Evolutionary conservation across 768 basidiomycete species (phyloP).

Genomic region (Boletus insuetus): DNA sequence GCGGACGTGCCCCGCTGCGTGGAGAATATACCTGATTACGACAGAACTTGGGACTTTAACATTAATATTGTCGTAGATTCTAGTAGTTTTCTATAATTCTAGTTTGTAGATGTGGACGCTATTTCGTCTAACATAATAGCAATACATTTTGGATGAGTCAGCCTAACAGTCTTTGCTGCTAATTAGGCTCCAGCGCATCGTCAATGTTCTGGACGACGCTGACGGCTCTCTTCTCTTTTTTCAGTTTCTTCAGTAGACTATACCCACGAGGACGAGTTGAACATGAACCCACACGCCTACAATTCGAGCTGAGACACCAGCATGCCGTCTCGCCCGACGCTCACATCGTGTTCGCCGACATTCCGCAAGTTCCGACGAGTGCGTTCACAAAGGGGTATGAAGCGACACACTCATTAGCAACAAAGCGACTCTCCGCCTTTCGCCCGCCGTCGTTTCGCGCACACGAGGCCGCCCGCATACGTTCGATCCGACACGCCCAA

Average conservation of each 20-base stretch:
- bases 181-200: neutral
- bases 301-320: slow-evolving; percentile 60
- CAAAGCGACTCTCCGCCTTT: slow-evolving; percentile 38
- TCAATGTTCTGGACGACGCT: slow-evolving; percentile 41
- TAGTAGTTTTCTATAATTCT: too few relatives aligned
- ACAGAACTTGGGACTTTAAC: neutral
- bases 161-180: neutral
- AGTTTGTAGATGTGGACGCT: too few relatives aligned
- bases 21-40: slow-evolving; percentile 10
- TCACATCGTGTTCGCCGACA: slow-evolving; percentile 56
- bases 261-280: slow-evolving; percentile 2
- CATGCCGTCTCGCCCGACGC: slow-evolving; percentile 52
- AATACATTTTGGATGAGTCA: slow-evolving; percentile 19
- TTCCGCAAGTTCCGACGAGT: slow-evolving; percentile 18
- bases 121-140: too few relatives aligned
- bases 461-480: slow-evolving; percentile 41
- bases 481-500: slow-evolving; percentile 46
- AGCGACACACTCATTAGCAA: slow-evolving; percentile 37
- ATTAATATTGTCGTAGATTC: too few relatives aligned
- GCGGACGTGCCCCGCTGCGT: neutral
- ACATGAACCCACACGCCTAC: slow-evolving; percentile 22
- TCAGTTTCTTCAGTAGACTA: slow-evolving; percentile 22
- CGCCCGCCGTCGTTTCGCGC: slow-evolving; percentile 49
- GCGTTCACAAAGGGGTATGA: slow-evolving; percentile 8
- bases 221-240: slow-evolving; percentile 46